Base-by-base conservation (phyloP, 2,329 filamentous ascomycete species). In the Monosporascus sp. region DNA sequence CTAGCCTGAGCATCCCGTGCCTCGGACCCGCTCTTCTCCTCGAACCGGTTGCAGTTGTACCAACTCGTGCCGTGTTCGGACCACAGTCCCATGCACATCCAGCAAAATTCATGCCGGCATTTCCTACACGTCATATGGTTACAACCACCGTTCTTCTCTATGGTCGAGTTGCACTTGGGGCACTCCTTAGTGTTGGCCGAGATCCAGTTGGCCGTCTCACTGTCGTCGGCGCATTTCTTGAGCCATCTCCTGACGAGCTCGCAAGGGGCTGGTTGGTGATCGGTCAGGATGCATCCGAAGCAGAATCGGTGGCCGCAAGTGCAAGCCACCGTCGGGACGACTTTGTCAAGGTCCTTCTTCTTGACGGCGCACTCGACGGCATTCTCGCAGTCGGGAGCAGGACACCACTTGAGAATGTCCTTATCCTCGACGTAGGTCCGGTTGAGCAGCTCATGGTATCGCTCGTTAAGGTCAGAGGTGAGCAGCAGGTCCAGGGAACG, bases 71-170 rank as follows among this genome's bases (percentile, higher is more conserved):
- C 94, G 68, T 99, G 94, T 72, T 99, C 94, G 1, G 91, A 95
- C 94, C 94, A 99, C 1, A 96, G 77, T 0, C 94, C 94, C 94
- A 99, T 99, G 67, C 94, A 99, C 89, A 99, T 97, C 94, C 94
- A 99, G 74, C 94, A 99, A 66, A 99, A 74, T 57, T 73, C 67
- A 48, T 68, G 65, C 20, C 63, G 61, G 58, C 71, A 74, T 45
- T 65, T 63, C 11, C 63, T 54, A 57, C 70, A 72, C 0, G 67
- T 71, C 71, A 73, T 73, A 56, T 72, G 71, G 53, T 70, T 71
- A 53, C 70, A 74, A 0, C 70, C 70, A 1, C 64, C 68, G n/a
- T 99, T 99, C 82, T 99, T 99, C 73, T 99, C 94, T 45, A 99
- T 99, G 0, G 94, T 99, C 2, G 93, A 97, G 62, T 90, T 85